These are phyloP conservation scores for Dothideomycetes sp. DNA, from an alignment of 2,329 filamentous ascomycete genomes.

Conservation along the genomic window DNA sequence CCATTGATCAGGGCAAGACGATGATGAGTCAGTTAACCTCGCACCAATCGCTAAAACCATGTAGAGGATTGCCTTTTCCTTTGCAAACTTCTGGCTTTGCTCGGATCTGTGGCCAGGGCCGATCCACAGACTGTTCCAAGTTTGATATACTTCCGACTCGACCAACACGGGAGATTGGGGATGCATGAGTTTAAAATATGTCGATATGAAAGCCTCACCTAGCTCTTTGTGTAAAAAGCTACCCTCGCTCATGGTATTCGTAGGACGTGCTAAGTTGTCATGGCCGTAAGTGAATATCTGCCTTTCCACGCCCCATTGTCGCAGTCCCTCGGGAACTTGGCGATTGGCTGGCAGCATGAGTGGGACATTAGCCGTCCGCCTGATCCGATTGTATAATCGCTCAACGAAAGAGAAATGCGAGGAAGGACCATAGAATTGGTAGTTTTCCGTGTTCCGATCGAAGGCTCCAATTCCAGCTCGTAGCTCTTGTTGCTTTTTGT, in stretches of 20 bases:
- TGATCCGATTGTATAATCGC: conserved; percentile 9
- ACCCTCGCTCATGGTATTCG: background rate
- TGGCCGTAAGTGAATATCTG: conserved; percentile 11
- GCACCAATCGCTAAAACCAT: conserved; percentile 12
- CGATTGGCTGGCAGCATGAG: background rate
- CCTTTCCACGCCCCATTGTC: conserved; percentile 9
- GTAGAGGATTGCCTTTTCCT: conserved; percentile 7
- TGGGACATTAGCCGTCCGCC: conserved; percentile 1
- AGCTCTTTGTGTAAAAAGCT: conserved; percentile 8
- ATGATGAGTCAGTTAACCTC: conserved; percentile 1
- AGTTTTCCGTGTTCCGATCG: conserved; percentile 4
- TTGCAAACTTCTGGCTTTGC: background rate
- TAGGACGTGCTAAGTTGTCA: background rate
- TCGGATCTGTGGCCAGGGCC: background rate
- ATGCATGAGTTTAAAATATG: conserved; percentile 10
- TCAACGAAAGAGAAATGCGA: conserved; percentile 11
- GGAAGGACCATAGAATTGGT: conserved; percentile 12
- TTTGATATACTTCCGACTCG: conserved; percentile 3
- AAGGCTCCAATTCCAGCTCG: conserved; percentile 11
- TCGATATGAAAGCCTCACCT: conserved; percentile 9
- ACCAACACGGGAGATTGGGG: conserved; percentile 3
- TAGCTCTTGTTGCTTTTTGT: conserved; percentile 12
- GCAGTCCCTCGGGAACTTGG: conserved; percentile 7
- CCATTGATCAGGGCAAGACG: conserved; percentile 1
- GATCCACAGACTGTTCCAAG: conserved; percentile 4